Base-by-base conservation (phyloP, 495 filamentous ascomycete species). In the Delitschia confertaspora region DNA sequence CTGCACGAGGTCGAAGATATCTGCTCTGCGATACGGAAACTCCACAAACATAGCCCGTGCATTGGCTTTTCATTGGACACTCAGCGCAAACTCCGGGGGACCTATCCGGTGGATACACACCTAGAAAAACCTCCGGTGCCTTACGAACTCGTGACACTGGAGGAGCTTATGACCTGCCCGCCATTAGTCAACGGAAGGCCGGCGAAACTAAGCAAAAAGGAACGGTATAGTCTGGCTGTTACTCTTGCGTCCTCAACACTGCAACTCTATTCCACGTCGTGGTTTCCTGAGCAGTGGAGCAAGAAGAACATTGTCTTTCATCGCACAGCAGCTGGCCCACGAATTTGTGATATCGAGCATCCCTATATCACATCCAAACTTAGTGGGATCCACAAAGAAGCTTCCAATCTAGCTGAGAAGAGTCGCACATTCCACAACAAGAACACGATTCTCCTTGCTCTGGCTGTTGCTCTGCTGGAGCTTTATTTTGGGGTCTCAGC, bases 361-460 rank as follows among this genome's bases (percentile, higher is more conserved):
- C 49, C 55, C 14, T 54, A 54, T 24, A 34, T 58, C 7, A 29
- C 22, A 6, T 20, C 44, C 14, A 52, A 45, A 31, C 24, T 40
- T 14, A 19, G 6, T 3, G 42, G 38, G 5, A 21, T 37, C 9
- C 13, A 40, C 17, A 45, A 51, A 38, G 38, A 35, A 11, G 7
- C 17, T 2, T 10, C 14, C 24, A 29, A 29, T 7, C 11, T 17
- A 14, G 14, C 32, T 4, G 26, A 17, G 6, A 41, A 42, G 17
- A 20, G 23, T 1, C 42, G 50, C 6, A 42, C 44, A 4, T 58
- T 58, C 26, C 45, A 54, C 14, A 58, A 58, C 29, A 50, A 58
- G 37, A 58, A 58, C 37, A 54, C 49, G 2, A 35, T 47, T n/a
- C 50, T 58, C 30, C 47, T 58, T 3, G 49, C 50, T 10, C 50